Evolutionary conservation across 1,139 yeast genomes (phyloP).

Genomic region (Zygoascus meyerae): DNA sequence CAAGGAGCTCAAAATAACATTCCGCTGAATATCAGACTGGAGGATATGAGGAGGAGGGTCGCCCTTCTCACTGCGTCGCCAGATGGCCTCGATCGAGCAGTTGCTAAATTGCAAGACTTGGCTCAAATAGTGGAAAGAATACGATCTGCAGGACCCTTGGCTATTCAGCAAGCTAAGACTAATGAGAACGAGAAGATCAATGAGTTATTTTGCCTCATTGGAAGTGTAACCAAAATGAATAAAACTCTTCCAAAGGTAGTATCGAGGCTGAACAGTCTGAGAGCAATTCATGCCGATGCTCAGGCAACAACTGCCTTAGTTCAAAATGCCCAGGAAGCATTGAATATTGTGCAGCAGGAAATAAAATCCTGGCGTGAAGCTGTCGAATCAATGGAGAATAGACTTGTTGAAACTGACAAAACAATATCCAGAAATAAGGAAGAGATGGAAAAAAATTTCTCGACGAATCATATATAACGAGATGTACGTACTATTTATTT

Average conservation of each 20-base stretch:
- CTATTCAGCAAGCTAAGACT: constrained; percentile 1
- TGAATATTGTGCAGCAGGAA: constrained; percentile 38
- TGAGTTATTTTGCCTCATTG: constrained; percentile 36
- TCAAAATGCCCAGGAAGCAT: constrained; percentile 40
- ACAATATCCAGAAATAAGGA: constrained; percentile 19
- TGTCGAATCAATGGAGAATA: constrained; percentile 36
- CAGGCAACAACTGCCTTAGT: constrained; percentile 50
- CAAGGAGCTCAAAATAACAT: no score
- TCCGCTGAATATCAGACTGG: neutral
- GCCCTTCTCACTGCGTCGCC: constrained; percentile 19
- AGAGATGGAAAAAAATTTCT: constrained; percentile 10
- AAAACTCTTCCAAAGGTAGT: constrained; percentile 40
- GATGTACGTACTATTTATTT: neutral
- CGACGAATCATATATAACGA: neutral
- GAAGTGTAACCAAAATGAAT: constrained; percentile 35
- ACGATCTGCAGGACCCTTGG: constrained; percentile 7
- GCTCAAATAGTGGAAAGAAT: constrained; percentile 10
- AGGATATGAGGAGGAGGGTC: constrained; percentile 12
- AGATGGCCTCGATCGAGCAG: constrained; percentile 14
- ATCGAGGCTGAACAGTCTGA: constrained; percentile 42
- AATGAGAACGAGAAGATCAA: constrained; percentile 13
- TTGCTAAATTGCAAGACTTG: constrained; percentile 13
- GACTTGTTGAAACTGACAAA: constrained; percentile 33
- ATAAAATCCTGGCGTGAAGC: constrained; percentile 40
- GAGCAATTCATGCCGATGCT: constrained; percentile 44